phyloP scores from a whole-genome alignment of 2,329 filamentous ascomycete genomes.

The Aureobasidium sp. region DNA sequence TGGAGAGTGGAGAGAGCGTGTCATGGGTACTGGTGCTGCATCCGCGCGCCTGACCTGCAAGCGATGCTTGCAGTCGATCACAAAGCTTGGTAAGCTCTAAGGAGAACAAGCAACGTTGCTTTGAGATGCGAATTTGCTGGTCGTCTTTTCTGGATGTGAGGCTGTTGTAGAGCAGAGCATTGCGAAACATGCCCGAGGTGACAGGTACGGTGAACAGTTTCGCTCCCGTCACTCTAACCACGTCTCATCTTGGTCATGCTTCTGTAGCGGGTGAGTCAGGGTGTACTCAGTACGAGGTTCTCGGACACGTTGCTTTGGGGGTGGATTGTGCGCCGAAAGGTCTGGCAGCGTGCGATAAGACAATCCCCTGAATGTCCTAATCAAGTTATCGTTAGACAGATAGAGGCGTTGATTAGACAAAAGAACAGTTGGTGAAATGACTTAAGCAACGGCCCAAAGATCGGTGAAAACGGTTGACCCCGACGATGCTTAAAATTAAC shows the following conservation, averaged over 20 bases:
- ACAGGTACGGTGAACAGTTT: not conserved
- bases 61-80: constrained; percentile 10
- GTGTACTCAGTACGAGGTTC: not conserved
- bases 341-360: not conserved
- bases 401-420: not conserved
- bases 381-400: too few species aligned
- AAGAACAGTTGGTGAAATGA: not conserved
- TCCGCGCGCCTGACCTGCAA: not conserved
- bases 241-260: not conserved
- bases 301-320: not conserved
- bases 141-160: not conserved
- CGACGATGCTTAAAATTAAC: constrained; percentile 15
- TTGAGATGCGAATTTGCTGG: not conserved
- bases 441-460: not conserved
- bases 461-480: constrained; percentile 9
- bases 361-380: not conserved
- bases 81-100: constrained; percentile 8
- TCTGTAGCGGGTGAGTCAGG: constrained; percentile 5
- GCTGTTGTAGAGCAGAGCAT: not conserved
- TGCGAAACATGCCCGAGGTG: constrained; percentile 1
- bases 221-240: not conserved
- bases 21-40: not conserved
- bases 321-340: not conserved
- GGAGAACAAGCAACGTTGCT: not conserved
- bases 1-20: not conserved